These are phyloP conservation scores for Wickerhamiella occidentalis DNA, from an alignment of 805 yeast genomes.

Conservation along the genomic window DNA sequence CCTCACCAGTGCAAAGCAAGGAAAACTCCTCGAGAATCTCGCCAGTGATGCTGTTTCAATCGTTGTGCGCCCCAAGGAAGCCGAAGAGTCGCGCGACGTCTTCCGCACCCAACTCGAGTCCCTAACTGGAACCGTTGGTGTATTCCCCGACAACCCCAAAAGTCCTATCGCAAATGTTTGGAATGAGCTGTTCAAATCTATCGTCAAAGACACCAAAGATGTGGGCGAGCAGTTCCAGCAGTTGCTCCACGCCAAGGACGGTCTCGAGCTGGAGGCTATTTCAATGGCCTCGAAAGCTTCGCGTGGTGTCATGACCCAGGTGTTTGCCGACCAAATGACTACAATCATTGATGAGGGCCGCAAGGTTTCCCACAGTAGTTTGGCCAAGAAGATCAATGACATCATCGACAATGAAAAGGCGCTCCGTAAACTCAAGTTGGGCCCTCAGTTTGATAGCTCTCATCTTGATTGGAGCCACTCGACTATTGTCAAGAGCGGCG, in stretches of 20 bases:
- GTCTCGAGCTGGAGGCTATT: conserved; percentile 54
- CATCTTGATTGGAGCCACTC: conserved; percentile 87
- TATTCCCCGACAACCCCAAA: conserved; percentile 61
- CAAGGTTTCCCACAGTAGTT: conserved; percentile 55
- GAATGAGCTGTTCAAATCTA: conserved; percentile 30
- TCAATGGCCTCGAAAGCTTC: conserved; percentile 67
- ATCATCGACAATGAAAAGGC: conserved; percentile 71
- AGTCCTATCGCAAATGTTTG: conserved; percentile 83
- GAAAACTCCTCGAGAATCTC: conserved; percentile 59
- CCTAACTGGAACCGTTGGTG: conserved; percentile 41
- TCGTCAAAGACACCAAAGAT: conserved; percentile 33
- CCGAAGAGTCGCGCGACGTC: conserved; percentile 55
- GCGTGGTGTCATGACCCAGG: conserved; percentile 58
- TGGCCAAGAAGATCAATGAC: conserved; percentile 66
- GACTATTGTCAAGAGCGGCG: conserved; percentile 79
- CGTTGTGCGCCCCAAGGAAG: conserved; percentile 72
- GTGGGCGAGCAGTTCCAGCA: conserved; percentile 42
- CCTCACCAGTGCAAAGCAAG: conserved; percentile 74
- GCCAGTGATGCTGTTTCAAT: conserved; percentile 38
- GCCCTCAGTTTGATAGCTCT: conserved; percentile 60
- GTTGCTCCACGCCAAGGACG: conserved; percentile 65
- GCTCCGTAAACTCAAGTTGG: conserved; percentile 45
- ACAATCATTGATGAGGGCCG: conserved; percentile 75
- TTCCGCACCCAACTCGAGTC: conserved; percentile 47
- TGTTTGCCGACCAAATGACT: conserved; percentile 79